Conservation (phyloP, 768 basidiomycete genomes). For the Kwoniella dendrophila region DNA sequence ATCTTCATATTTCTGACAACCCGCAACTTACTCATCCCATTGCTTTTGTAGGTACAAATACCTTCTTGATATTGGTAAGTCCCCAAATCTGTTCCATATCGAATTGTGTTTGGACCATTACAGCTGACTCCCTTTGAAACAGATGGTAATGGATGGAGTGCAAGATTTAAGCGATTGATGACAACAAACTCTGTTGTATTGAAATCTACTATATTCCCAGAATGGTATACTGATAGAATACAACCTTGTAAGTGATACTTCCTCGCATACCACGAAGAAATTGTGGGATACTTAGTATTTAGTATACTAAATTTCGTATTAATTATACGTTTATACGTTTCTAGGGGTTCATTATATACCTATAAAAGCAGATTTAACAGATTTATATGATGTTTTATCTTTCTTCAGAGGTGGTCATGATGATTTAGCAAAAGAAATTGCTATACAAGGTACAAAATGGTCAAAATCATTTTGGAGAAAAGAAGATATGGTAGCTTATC, state of each 20-base stretch:
- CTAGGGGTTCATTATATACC: slow-evolving; percentile 55
- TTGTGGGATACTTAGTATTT: not conserved
- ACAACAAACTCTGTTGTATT: slow-evolving; percentile 50
- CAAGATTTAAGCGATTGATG: slow-evolving; percentile 56
- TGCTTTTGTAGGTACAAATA: slow-evolving; percentile 51
- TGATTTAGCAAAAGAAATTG: slow-evolving; percentile 55
- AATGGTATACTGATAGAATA: slow-evolving; percentile 42
- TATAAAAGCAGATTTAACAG: slow-evolving; percentile 57
- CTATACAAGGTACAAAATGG: slow-evolving; percentile 55
- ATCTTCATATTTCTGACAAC: too few species aligned
- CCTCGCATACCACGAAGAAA: not conserved
- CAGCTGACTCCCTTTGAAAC: slow-evolving; percentile 3
- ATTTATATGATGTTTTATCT: slow-evolving; percentile 57
- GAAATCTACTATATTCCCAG: slow-evolving; percentile 56
- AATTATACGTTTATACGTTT: not conserved
- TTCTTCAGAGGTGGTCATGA: slow-evolving; percentile 55
- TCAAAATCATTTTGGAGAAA: slow-evolving; percentile 54
- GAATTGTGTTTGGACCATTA: not conserved
- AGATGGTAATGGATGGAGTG: slow-evolving; percentile 57
- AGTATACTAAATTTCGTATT: not conserved
- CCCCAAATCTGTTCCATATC: not conserved
- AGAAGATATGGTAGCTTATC: slow-evolving; percentile 56
- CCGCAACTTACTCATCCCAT: too few species aligned
- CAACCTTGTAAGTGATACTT: slow-evolving; percentile 29
- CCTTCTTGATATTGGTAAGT: slow-evolving; percentile 51